A percentile compares a stretch with the other conserved stretches of the same genome.
Evolutionary conservation across 495 filamentous ascomycete genomes (phyloP).

Genomic region (Xylaria scruposa): DNA sequence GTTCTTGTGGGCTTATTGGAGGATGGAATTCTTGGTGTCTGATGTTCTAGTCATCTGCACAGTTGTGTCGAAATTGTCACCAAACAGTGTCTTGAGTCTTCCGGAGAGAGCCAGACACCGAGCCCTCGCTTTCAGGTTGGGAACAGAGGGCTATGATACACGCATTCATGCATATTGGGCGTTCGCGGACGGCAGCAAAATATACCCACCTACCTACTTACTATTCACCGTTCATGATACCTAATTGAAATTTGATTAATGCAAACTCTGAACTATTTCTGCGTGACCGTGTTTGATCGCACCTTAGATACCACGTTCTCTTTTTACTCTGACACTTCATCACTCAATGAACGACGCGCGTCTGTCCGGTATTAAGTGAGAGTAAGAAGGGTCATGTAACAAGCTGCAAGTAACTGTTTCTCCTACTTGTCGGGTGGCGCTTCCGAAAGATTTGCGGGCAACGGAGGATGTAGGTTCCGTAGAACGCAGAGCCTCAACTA

Average conservation of each 20-base stretch:
- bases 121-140: not conserved
- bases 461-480: slow-evolving; percentile 23
- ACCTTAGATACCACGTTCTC: not conserved
- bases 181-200: slow-evolving; percentile 2
- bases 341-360: not conserved
- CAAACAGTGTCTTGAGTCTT: slow-evolving; percentile 4
- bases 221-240: slow-evolving; percentile 16
- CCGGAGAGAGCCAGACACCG: not conserved
- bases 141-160: slow-evolving; percentile 7
- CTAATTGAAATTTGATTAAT: slow-evolving; percentile 14
- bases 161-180: slow-evolving; percentile 17
- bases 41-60: slow-evolving; percentile 5
- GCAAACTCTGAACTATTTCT: not conserved
- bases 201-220: slow-evolving; percentile 19
- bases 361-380: not conserved
- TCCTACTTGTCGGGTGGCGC: not conserved
- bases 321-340: not conserved
- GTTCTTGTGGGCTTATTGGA: not conserved
- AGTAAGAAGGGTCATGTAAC: not conserved
- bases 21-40: not conserved
- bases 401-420: not conserved
- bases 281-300: no score
- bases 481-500: slow-evolving; percentile 21
- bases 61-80: not conserved
- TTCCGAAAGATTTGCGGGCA: not conserved